phyloP scores from a whole-genome alignment of 208 protist genomes.

The Hexamita inflata region DNA sequence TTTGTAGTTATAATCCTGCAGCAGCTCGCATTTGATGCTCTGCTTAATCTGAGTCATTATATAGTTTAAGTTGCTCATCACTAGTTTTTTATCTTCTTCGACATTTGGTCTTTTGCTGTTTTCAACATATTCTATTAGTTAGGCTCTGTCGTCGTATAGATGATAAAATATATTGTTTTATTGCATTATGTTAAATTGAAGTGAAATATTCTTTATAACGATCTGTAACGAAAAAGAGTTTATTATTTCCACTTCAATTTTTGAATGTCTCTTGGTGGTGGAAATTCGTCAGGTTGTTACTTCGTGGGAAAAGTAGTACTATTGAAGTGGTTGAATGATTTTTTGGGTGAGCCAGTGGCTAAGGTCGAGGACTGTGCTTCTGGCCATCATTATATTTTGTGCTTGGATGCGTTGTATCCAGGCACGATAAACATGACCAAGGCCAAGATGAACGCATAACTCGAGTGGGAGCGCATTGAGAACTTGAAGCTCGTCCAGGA shows the following conservation, averaged over 20 bases:
- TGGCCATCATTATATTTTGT: conserved; percentile 16
- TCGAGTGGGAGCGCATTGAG: not conserved
- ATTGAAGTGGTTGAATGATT: conserved; percentile 3
- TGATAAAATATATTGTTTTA: too few species aligned
- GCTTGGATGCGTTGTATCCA: not conserved
- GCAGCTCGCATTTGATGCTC: too few species aligned
- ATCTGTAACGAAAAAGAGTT: too few species aligned
- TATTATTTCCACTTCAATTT: not conserved
- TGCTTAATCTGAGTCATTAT: too few species aligned
- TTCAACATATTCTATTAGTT: too few species aligned
- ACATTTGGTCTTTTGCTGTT: too few species aligned
- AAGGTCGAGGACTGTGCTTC: conserved; percentile 10
- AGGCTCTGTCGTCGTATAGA: too few species aligned
- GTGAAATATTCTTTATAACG: too few species aligned
- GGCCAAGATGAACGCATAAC: not conserved
- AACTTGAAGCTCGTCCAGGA: conserved; percentile 16
- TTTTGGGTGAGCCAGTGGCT: not conserved
- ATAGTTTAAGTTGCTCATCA: too few species aligned
- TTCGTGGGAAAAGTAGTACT: not conserved
- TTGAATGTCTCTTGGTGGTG: not conserved
- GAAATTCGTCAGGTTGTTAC: conserved; percentile 9
- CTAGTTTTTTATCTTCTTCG: too few species aligned
- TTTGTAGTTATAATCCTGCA: too few species aligned
- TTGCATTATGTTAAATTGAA: too few species aligned
- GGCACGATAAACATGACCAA: not conserved